These are phyloP conservation scores for Postia placenta DNA, from an alignment of 768 basidiomycete genomes.

Conservation along the genomic window DNA sequence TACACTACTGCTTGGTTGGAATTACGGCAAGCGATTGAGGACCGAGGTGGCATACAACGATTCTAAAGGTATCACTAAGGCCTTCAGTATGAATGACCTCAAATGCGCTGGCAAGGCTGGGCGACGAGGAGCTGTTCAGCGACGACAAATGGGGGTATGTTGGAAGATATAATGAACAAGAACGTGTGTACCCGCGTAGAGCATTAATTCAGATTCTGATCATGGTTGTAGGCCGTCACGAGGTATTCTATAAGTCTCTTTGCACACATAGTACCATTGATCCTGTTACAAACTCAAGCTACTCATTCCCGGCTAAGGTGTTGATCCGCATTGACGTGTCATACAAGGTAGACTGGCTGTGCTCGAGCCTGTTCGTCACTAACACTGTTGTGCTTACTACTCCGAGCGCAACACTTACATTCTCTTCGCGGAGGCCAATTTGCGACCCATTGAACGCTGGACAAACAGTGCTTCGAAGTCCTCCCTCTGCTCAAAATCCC, in stretches of 20 bases:
- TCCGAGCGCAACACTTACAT: constrained; percentile 62
- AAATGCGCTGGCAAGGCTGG: constrained; percentile 62
- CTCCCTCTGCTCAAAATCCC: constrained; percentile 87
- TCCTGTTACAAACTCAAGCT: constrained; percentile 34
- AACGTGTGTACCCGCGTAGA: too few species aligned
- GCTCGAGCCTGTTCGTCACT: too few species aligned
- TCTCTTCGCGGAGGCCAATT: constrained; percentile 67
- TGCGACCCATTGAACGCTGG: constrained; percentile 89
- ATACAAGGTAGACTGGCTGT: constrained; percentile 86
- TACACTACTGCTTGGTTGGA: constrained; percentile 85
- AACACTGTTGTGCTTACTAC: too few species aligned
- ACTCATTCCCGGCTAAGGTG: constrained; percentile 65
- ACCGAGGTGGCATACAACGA: constrained; percentile 91
- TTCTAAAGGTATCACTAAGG: constrained; percentile 57
- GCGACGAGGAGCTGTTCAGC: constrained; percentile 58
- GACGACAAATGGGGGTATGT: constrained; percentile 73
- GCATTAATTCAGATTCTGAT: too few species aligned
- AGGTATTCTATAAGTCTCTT: constrained; percentile 76
- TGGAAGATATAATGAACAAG: constrained; percentile 48
- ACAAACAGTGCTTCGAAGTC: constrained; percentile 64
- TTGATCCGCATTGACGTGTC: constrained; percentile 82
- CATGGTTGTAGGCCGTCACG: constrained; percentile 80
- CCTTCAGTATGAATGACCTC: constrained; percentile 86
- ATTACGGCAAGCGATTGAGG: constrained; percentile 68
- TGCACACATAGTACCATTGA: constrained; percentile 50